Conservation (phyloP, 768 basidiomycete genomes). For the Lyophyllum semitale region DNA sequence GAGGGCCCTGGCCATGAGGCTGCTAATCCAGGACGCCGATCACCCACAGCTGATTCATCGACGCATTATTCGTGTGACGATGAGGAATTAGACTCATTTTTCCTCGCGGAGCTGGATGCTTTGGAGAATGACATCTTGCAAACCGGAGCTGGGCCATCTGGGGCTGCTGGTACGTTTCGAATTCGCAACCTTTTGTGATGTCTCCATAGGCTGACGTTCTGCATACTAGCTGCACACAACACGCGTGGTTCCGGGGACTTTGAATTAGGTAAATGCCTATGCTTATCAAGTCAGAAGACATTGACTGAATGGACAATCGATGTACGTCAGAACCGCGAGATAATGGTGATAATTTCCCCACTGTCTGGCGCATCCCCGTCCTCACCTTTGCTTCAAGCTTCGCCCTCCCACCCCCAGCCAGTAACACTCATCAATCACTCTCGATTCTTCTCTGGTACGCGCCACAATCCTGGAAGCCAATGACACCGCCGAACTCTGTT, state of each 20-base stretch:
- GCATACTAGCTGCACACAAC: background rate
- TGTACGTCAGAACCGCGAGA: conserved; percentile 1
- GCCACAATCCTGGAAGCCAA: background rate
- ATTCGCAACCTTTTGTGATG: background rate
- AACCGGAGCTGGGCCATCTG: conserved; percentile 1
- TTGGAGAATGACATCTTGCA: conserved; percentile 39
- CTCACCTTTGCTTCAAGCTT: conserved; percentile 16
- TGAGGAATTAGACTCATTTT: conserved; percentile 34
- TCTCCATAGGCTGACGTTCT: background rate
- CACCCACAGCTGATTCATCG: conserved; percentile 18
- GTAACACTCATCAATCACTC: background rate
- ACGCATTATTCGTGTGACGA: conserved; percentile 29
- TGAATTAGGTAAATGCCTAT: conserved; percentile 4
- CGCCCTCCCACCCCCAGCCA: conserved; percentile 3
- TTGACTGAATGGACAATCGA: no score
- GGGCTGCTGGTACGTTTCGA: conserved; percentile 6
- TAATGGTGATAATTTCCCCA: background rate
- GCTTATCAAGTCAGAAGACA: no score
- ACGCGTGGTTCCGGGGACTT: background rate
- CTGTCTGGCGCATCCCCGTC: background rate
- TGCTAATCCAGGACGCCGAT: conserved; percentile 9
- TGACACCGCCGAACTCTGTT: background rate
- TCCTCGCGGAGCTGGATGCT: conserved; percentile 46
- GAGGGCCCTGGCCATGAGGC: background rate
- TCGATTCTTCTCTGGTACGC: conserved; percentile 6